These are phyloP conservation scores for Saccharomycopsis malanga DNA, from an alignment of 805 yeast genomes.

Conservation along the genomic window DNA sequence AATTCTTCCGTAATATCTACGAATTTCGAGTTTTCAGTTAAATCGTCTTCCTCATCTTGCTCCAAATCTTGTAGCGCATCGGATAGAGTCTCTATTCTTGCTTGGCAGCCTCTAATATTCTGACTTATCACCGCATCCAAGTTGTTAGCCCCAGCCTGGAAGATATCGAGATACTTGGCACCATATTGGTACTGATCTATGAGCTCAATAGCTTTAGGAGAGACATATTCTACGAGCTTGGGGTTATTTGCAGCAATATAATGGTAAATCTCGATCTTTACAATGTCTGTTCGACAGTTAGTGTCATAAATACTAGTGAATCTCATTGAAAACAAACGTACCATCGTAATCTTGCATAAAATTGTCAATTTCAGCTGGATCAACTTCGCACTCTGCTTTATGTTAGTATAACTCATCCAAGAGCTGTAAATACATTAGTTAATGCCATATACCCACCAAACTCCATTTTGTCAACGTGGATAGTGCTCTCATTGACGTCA, in stretches of 20 bases:
- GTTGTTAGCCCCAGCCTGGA: neutral
- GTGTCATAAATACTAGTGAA: neutral
- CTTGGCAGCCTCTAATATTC: neutral
- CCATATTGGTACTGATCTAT: slow-evolving; percentile 5
- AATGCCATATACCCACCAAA: too few species aligned
- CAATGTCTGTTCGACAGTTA: neutral
- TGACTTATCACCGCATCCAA: neutral
- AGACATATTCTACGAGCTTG: neutral
- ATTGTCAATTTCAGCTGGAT: neutral
- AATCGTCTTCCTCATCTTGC: neutral
- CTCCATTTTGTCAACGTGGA: too few species aligned
- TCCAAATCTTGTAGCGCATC: neutral
- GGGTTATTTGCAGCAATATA: slow-evolving; percentile 2
- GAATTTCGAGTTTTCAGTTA: neutral
- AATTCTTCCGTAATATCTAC: neutral
- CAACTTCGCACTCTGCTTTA: too few species aligned
- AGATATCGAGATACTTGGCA: neutral
- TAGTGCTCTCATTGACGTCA: too few species aligned
- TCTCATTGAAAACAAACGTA: neutral
- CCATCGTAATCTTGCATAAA: slow-evolving; percentile 4
- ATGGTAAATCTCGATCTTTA: slow-evolving; percentile 1
- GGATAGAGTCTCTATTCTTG: neutral
- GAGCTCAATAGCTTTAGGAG: neutral
- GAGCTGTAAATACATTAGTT: too few species aligned
- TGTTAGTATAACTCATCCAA: too few species aligned